Evolutionary conservation across 139 green algal species (phyloP), one percentile per base, ranked within the genome.

Genomic region (Volvox africanus): DNA sequence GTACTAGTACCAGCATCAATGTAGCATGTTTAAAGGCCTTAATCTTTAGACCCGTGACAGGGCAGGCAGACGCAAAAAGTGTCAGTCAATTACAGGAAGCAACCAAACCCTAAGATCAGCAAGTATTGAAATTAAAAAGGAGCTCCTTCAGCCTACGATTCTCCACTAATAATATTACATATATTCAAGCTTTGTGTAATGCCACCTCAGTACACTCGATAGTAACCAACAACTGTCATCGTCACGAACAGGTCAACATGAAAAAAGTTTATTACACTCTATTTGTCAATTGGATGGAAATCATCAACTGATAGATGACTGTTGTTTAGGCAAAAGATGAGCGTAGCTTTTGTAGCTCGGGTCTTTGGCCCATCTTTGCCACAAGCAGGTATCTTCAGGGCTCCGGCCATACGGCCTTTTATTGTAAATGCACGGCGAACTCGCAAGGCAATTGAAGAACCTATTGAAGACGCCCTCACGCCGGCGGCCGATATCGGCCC

Each of bases 401-500:
- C 22, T 0, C 55, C 82, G 37, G 12, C 33, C 26, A 50, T 69
- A 3, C 82, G 82, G 24, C 67, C 33, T 28, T 21, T 88, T 14
- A 24, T 67, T n/a, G 82, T 50, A 24, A 55, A 37, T 80, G 82
- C 82, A 9, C 61, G 65, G 24, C 65, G 82, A 21, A 32, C 65
- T 80, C 82, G 62, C 35, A 79, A 88, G 65, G 17, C 22, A 24
- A 30, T 30, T 67, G 82, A 88, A 32, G 82, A 88, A 35, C 19
- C 65, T 6, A 17, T 35, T 12, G 82, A 61, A 6, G 65, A 67
- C 9, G 82, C 65, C 32, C 22, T 26, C 1, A 61, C 20, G 24
- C 61, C 33, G 65, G 65, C 82, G 65, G 82, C 82, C 36, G 65
- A 88, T 22, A 26, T 18, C 21, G 33, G 21, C 24, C 19, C n/a